A percentile compares a stretch with the other conserved stretches of the same genome.
Evolutionary conservation across 371 early-diverging fungal species (phyloP).

Genomic region (Rhizopus stolonifer): DNA sequence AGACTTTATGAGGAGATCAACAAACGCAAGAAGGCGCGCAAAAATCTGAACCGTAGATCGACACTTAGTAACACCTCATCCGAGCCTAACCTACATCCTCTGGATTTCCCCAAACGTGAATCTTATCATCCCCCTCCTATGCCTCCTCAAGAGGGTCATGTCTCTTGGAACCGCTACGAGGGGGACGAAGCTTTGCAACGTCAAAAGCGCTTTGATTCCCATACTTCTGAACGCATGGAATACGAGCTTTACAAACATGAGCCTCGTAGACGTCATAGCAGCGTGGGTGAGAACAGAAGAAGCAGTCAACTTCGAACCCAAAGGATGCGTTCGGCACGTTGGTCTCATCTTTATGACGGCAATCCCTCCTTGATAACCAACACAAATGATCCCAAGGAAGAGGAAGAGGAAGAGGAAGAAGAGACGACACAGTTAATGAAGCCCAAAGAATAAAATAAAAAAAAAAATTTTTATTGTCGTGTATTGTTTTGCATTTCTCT

Average conservation of each 20-base stretch:
- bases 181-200: not conserved
- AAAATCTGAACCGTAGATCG: slow-evolving; percentile 12
- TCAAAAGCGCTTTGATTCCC: slow-evolving; percentile 3
- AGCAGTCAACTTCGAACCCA: not conserved
- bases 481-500: slow-evolving; percentile 75
- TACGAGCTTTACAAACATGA: slow-evolving; percentile 27
- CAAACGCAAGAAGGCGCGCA: slow-evolving; percentile 22
- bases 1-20: slow-evolving; percentile 26
- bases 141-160: slow-evolving; percentile 5
- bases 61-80: not conserved
- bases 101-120: slow-evolving; percentile 19
- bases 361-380: not conserved
- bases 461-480: slow-evolving; percentile 4
- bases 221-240: slow-evolving; percentile 24
- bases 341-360: slow-evolving; percentile 8
- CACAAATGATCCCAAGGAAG: not conserved
- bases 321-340: slow-evolving; percentile 10
- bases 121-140: slow-evolving; percentile 18
- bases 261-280: not conserved
- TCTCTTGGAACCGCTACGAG: slow-evolving; percentile 16
- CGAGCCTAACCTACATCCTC: slow-evolving; percentile 15
- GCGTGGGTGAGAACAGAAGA: not conserved
- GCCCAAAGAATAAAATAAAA: not conserved
- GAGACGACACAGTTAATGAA: slow-evolving; percentile 3
- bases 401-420: not conserved